Base-by-base conservation (phyloP, 177 flowering plant species). In the Vitis hybrid region DNA sequence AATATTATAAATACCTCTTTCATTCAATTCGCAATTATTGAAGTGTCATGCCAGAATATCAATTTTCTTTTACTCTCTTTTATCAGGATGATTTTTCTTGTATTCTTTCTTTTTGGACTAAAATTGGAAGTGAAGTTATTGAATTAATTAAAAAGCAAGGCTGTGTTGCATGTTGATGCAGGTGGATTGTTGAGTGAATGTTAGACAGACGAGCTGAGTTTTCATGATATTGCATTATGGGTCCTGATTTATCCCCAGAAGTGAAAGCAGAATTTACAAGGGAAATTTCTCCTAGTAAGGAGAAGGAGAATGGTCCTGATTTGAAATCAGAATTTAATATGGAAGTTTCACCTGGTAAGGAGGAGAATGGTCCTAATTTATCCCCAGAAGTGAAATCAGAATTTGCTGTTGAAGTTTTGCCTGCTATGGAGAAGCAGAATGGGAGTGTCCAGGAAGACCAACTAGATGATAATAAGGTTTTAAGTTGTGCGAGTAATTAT, bases 401-500 rank as follows among this genome's bases (percentile, higher is more conserved):
- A 55, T 53, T 12, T 3, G 39, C 7, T n/a, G 69, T 69, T 76
- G 80, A 69, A 39, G 71, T 57, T 57, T 64, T 62, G 3, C 31
- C 22, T 22, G 14, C 11, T 29, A 70, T 64, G 63, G 72, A 68
- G 53, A 33, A 33, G 45, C 45, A 33, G 45, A 63, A 64, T 16
- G 65, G 39, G 29, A 70, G 6, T 45, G 18, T 45, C 18, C n/a
- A 13, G 1, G 66, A 64, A 55, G 75, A 65, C 53, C 12, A 55
- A 1, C 19, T n/a, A 18, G 31, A 18, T 13, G 68, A 80, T 57
- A 69, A 70, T 59, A 56, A 61, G 72, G n/a, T 63, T 50, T 22
- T 79, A 70, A 76, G 53, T 10, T 78, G 68, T 71, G 70, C 51
- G 6, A 75, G 53, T 72, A 74, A 73, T 33, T 63, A 16, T 61